A percentile compares a stretch with the other conserved stretches of the same genome.
phyloP scores from a whole-genome alignment of 2,329 filamentous ascomycete species.

The Aspergillus pseudoviridinutans region DNA sequence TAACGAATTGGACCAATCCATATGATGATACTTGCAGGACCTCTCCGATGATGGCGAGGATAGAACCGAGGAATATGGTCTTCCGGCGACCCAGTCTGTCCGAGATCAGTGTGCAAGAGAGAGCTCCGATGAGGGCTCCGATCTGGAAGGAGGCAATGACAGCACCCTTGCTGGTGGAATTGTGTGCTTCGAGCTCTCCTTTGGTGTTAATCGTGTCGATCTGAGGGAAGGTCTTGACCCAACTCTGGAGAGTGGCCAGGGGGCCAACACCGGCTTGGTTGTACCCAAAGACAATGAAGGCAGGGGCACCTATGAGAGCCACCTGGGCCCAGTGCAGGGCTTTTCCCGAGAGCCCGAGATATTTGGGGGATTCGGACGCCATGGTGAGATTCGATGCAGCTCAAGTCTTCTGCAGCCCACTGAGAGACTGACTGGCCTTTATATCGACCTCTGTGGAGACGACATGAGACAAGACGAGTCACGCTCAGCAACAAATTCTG shows the following conservation, averaged over 20 bases:
- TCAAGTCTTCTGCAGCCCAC: background rate
- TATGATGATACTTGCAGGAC: conserved; percentile 45
- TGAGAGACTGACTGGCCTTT: background rate
- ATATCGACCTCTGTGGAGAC: background rate
- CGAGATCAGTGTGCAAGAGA: conserved; percentile 28
- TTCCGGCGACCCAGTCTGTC: conserved; percentile 46
- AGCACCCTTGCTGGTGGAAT: conserved; percentile 25
- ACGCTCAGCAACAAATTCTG: background rate
- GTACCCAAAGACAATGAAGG: conserved; percentile 25
- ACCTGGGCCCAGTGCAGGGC: conserved; percentile 18
- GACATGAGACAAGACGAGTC: background rate
- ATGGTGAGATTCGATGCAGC: background rate
- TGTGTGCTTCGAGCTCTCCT: conserved; percentile 13
- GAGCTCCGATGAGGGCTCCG: conserved; percentile 19
- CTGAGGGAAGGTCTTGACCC: conserved; percentile 49
- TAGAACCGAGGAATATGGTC: conserved; percentile 45
- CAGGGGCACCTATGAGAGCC: conserved; percentile 18
- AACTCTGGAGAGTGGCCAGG: conserved; percentile 20
- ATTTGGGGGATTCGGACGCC: background rate
- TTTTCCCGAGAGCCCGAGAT: conserved; percentile 2
- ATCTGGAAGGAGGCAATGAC: conserved; percentile 22
- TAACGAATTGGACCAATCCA: conserved; percentile 43
- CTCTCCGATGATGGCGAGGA: conserved; percentile 18
- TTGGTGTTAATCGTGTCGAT: conserved; percentile 46
- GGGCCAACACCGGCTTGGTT: conserved; percentile 23